These are phyloP conservation scores for Gaeumannomyces sp. DNA, from an alignment of 2,329 filamentous ascomycete species.

Conservation along the genomic window DNA sequence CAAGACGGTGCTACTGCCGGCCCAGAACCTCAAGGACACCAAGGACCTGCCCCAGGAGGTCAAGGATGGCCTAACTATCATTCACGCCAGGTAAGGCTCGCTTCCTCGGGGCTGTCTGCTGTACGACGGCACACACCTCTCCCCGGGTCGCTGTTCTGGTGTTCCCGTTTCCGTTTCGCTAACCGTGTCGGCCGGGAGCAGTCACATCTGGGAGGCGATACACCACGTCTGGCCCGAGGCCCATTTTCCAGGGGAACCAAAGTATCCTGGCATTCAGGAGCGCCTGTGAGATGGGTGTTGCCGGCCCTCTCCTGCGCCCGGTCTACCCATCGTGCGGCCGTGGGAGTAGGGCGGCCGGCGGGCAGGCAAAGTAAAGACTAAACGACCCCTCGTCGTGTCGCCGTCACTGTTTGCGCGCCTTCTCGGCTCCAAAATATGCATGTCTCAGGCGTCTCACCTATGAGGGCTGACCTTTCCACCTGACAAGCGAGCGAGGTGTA, in stretches of 20 bases:
- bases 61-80: constrained; percentile 76
- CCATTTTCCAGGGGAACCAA: constrained; percentile 71
- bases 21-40: constrained; percentile 85
- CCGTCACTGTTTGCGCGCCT: background rate
- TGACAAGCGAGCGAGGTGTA: constrained; percentile 10
- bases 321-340: too few relatives aligned
- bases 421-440: constrained; percentile 1
- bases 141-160: constrained; percentile 13
- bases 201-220: constrained; percentile 92
- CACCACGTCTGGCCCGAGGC: constrained; percentile 86
- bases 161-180: constrained; percentile 14
- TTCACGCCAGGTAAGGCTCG: constrained; percentile 71
- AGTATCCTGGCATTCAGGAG: constrained; percentile 64
- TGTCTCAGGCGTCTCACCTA: constrained; percentile 10
- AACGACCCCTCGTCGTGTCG: too few relatives aligned
- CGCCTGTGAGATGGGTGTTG: constrained; percentile 51
- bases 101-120: constrained; percentile 19
- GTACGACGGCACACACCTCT: constrained; percentile 13
- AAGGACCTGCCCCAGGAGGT: constrained; percentile 89
- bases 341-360: too few relatives aligned
- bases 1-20: constrained; percentile 84
- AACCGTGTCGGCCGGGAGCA: constrained; percentile 28
- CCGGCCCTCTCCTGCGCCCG: background rate
- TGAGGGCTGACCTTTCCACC: constrained; percentile 3
- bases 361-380: too few relatives aligned